Evolutionary conservation across 2,329 filamentous ascomycete genomes (phyloP).

Genomic region (Xylariaceae sp.): DNA sequence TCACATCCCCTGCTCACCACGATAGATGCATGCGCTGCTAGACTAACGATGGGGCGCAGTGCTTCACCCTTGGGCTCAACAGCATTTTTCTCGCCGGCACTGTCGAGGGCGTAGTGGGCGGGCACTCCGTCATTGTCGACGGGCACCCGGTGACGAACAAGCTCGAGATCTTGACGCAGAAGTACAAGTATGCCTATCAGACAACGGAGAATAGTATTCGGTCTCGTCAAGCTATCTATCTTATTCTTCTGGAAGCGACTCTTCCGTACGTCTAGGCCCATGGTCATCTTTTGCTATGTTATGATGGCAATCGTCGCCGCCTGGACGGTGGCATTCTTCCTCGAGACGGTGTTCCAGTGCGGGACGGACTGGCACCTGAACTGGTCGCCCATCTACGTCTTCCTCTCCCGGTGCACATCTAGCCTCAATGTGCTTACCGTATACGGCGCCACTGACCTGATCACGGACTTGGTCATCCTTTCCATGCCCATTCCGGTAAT

Average conservation of each 20-base stretch:
- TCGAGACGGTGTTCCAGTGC: slow-evolving; percentile 20
- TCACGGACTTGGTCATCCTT: slow-evolving; percentile 15
- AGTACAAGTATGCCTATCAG: slow-evolving; percentile 21
- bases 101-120: slow-evolving; percentile 11
- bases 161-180: slow-evolving; percentile 12
- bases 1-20: too few relatives aligned
- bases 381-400: slow-evolving; percentile 13
- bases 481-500: slow-evolving; percentile 12
- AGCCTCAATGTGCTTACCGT: slow-evolving; percentile 10
- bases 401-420: slow-evolving; percentile 7
- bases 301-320: slow-evolving; percentile 2
- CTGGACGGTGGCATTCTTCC: slow-evolving; percentile 22
- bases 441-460: slow-evolving; percentile 9
- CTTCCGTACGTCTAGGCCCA: slow-evolving; percentile 7
- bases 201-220: slow-evolving; percentile 19
- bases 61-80: slow-evolving; percentile 10
- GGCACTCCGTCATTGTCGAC: slow-evolving; percentile 3
- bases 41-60: too few relatives aligned
- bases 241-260: slow-evolving; percentile 21
- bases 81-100: slow-evolving; percentile 13
- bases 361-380: slow-evolving; percentile 14
- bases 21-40: too few relatives aligned
- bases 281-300: background rate
- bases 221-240: slow-evolving; percentile 21
- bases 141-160: slow-evolving; percentile 11